phyloP scores from a whole-genome alignment of 441 rosid species.

The Pelargonium cotyledonis region DNA sequence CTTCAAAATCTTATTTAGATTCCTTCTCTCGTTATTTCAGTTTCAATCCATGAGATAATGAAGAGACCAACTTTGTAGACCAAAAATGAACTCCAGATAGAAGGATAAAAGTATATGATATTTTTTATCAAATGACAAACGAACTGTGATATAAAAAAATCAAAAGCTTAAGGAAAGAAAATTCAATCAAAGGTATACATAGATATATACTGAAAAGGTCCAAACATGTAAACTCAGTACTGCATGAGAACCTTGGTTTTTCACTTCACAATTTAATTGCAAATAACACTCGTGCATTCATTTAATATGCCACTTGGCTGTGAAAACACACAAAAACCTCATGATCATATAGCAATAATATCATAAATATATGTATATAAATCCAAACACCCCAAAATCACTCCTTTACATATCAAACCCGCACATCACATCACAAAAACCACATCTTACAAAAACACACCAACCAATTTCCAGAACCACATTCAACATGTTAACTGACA shows the following conservation, averaged over 20 bases:
- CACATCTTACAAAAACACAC: neutral
- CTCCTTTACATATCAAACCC: conserved; percentile 19
- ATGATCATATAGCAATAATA: conserved; percentile 7
- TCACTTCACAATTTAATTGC: neutral
- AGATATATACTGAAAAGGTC: neutral
- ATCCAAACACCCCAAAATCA: conserved; percentile 11
- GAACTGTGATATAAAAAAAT: neutral
- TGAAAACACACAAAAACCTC: neutral
- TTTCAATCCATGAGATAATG: neutral
- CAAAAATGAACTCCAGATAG: neutral
- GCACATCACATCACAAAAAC: conserved; percentile 2
- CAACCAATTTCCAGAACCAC: neutral
- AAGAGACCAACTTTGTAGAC: conserved; percentile 1
- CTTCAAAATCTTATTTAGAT: neutral
- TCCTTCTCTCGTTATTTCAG: neutral
- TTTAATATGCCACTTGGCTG: conserved; percentile 3
- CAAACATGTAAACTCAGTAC: conserved; percentile 6
- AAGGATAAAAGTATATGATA: neutral
- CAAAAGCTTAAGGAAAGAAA: neutral
- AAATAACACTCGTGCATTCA: conserved; percentile 1
- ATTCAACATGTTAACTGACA: neutral
- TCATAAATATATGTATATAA: conserved; percentile 12
- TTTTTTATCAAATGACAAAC: neutral
- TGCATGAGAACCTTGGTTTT: neutral
- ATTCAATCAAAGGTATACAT: neutral